Evolutionary conservation across 2,329 filamentous ascomycete species (phyloP).

Genomic region (Sclerotinia nivalis): DNA sequence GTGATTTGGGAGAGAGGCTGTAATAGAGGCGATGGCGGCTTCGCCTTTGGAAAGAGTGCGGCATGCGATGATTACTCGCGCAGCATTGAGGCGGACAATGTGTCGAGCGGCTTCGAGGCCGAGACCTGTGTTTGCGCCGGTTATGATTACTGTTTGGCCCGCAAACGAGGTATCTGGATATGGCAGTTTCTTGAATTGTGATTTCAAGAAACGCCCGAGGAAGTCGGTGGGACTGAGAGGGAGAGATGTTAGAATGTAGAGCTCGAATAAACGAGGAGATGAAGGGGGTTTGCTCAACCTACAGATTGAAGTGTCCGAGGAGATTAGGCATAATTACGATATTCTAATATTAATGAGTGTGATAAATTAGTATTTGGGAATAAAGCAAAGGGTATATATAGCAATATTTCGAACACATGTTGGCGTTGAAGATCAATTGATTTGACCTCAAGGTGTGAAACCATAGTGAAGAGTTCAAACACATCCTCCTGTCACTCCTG

Average conservation of each 20-base stretch:
- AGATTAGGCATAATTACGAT: constrained; percentile 21
- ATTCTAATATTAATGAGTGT: neutral
- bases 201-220: constrained; percentile 34
- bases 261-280: neutral
- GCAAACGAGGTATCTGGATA: constrained; percentile 32
- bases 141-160: constrained; percentile 47
- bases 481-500: neutral
- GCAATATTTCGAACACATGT: constrained; percentile 1
- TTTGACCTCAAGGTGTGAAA: neutral
- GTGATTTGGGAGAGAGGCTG: constrained; percentile 16
- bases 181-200: constrained; percentile 36
- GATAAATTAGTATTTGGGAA: neutral
- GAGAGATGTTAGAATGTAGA: constrained; percentile 4
- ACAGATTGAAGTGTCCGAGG: constrained; percentile 30
- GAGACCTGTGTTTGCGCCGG: constrained; percentile 52
- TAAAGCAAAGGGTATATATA: neutral
- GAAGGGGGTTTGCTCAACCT: constrained; percentile 4
- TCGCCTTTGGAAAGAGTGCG: constrained; percentile 30
- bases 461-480: constrained; percentile 7
- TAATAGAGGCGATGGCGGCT: constrained; percentile 21
- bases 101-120: constrained; percentile 49
- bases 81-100: constrained; percentile 38
- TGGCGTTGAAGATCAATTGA: neutral
- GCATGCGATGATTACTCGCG: constrained; percentile 39
- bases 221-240: constrained; percentile 27